A percentile compares a stretch with the other conserved stretches of the same genome.
phyloP scores from a whole-genome alignment of 768 basidiomycete genomes.

The Boletus rex-veris region DNA sequence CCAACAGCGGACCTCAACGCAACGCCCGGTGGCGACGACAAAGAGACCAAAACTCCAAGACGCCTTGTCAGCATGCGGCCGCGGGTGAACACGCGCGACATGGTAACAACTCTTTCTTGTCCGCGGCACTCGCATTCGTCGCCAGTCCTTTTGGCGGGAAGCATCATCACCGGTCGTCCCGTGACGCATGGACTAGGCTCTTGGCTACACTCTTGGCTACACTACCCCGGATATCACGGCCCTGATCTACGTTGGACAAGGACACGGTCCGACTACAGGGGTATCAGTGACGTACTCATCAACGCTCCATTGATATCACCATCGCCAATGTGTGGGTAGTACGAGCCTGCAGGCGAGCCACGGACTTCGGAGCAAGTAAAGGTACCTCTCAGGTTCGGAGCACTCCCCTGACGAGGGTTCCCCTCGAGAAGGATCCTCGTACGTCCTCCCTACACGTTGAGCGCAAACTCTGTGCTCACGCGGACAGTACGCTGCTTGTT shows the following conservation, averaged over 20 bases:
- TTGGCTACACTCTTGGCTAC: neutral
- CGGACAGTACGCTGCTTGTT: neutral
- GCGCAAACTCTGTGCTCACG: neutral
- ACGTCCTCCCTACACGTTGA: conserved; percentile 14
- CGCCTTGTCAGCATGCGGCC: conserved; percentile 16
- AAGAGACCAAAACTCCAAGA: neutral
- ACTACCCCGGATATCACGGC: conserved; percentile 7
- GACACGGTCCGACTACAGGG: neutral
- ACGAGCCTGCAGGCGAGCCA: no score
- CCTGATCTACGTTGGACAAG: conserved; percentile 13
- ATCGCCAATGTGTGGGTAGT: neutral
- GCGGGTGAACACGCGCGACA: conserved; percentile 11
- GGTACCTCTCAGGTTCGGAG: neutral
- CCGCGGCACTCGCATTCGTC: conserved; percentile 13
- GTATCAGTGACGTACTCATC: no score
- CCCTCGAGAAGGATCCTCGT: conserved; percentile 4
- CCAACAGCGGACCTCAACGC: neutral
- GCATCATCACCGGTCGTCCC: no score
- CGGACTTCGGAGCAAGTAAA: no score
- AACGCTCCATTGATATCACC: no score
- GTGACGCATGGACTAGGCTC: neutral
- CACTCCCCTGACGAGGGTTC: neutral
- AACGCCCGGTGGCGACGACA: conserved; percentile 3
- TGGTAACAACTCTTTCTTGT: conserved; percentile 1
- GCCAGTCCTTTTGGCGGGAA: no score